Percentiles rank a stretch among this genome's conserved stretches.
Evolutionary conservation across 2,329 filamentous ascomycete species (phyloP).

Genomic region (Aspergillus pseudonomiae): DNA sequence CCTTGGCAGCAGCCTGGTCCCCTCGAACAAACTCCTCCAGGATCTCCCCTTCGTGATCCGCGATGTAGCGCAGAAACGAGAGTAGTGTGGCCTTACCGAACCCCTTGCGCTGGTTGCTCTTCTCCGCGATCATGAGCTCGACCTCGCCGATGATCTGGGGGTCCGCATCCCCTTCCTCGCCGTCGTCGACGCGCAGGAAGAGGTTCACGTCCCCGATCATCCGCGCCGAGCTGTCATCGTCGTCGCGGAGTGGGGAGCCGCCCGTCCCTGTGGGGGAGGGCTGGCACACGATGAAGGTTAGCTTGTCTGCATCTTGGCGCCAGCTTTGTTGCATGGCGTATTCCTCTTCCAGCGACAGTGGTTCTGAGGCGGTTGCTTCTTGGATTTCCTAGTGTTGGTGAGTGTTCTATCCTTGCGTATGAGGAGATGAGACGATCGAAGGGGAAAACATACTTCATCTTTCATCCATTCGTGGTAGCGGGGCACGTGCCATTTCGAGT

Average conservation of each 20-base stretch:
- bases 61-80: slow-evolving; percentile 71
- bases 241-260: slow-evolving; percentile 29
- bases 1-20: slow-evolving; percentile 17
- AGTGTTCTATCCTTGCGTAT: not conserved
- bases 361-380: slow-evolving; percentile 84
- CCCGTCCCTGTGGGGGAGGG: slow-evolving; percentile 34
- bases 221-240: slow-evolving; percentile 55
- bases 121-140: slow-evolving; percentile 81
- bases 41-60: slow-evolving; percentile 56
- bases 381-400: slow-evolving; percentile 62
- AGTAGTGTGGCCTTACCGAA: slow-evolving; percentile 67
- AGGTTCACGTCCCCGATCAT: slow-evolving; percentile 81
- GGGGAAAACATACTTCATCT: slow-evolving; percentile 58
- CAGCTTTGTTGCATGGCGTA: slow-evolving; percentile 89
- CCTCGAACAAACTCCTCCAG: slow-evolving; percentile 56
- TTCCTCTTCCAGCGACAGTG: slow-evolving; percentile 77
- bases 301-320: slow-evolving; percentile 79
- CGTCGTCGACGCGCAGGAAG: slow-evolving; percentile 69
- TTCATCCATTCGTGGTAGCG: slow-evolving; percentile 93
- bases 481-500: slow-evolving; percentile 77
- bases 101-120: slow-evolving; percentile 61
- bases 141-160: slow-evolving; percentile 66
- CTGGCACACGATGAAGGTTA: slow-evolving; percentile 85
- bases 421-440: not conserved
- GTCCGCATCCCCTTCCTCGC: slow-evolving; percentile 45